These are phyloP conservation scores for Claviceps pazoutovae DNA, from an alignment of 2,329 filamentous ascomycete genomes.

Conservation along the genomic window DNA sequence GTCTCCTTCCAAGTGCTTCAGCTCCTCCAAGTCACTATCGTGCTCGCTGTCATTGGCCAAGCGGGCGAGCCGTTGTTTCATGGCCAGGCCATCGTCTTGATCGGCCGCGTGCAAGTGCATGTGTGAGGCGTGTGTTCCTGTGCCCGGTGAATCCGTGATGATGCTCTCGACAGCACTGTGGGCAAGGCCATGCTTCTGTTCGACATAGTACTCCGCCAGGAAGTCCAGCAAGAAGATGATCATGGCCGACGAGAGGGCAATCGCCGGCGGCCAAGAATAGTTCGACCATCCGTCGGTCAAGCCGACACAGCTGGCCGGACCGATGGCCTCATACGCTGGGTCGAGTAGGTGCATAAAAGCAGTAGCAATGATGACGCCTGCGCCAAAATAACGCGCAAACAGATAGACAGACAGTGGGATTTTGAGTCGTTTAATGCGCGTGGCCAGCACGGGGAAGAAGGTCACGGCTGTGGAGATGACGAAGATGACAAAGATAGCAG, in stretches of 20 bases:
- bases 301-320: conserved; percentile 24
- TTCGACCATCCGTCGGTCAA: conserved; percentile 36
- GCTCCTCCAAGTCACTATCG: conserved; percentile 10
- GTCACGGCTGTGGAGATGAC: conserved; percentile 55
- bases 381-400: conserved; percentile 81
- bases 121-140: conserved; percentile 13
- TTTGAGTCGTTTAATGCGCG: conserved; percentile 41
- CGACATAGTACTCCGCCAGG: conserved; percentile 33
- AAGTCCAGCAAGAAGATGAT: conserved; percentile 38
- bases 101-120: conserved; percentile 27
- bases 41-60: conserved; percentile 3
- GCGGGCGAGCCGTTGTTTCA: not conserved
- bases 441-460: conserved; percentile 58
- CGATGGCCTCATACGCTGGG: conserved; percentile 60
- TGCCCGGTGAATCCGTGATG: conserved; percentile 8
- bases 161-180: conserved; percentile 13
- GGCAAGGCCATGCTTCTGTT: conserved; percentile 28
- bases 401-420: conserved; percentile 67
- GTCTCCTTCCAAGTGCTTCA: conserved; percentile 10
- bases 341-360: conserved; percentile 82
- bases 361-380: conserved; percentile 84
- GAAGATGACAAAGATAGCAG: conserved; percentile 79
- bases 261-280: conserved; percentile 39
- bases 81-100: conserved; percentile 15
- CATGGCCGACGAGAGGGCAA: conserved; percentile 32